phyloP scores from a whole-genome alignment of 345 rosid species.

The Boechera divaricarpa region DNA sequence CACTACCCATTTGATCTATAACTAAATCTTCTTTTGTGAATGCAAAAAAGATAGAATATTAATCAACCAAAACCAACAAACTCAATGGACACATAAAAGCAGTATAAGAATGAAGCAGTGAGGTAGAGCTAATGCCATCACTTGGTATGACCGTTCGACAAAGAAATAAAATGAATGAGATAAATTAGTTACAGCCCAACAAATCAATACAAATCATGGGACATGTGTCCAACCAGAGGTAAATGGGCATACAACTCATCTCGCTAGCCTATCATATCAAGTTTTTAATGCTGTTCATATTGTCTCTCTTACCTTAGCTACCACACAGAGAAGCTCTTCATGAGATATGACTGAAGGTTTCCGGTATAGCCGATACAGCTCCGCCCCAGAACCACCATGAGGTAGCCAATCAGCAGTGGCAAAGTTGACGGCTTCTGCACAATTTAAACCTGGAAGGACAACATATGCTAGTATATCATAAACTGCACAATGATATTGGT shows the following conservation, averaged over 20 bases:
- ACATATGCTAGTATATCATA: slow-evolving; percentile 18
- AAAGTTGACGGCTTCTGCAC: slow-evolving; percentile 98
- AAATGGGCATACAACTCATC: slow-evolving; percentile 8
- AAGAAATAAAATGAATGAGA: too few species aligned
- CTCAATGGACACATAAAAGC: not conserved
- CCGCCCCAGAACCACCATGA: slow-evolving; percentile 83
- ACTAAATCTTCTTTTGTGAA: slow-evolving; percentile 10
- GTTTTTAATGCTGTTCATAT: not conserved
- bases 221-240: not conserved
- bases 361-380: slow-evolving; percentile 78
- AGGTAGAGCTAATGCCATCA: not conserved
- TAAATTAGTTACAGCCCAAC: not conserved
- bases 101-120: not conserved
- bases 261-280: not conserved
- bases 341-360: slow-evolving; percentile 91
- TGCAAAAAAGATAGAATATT: not conserved
- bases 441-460: slow-evolving; percentile 76
- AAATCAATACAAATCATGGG: not conserved
- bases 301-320: slow-evolving; percentile 65
- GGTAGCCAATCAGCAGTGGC: slow-evolving; percentile 99
- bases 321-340: slow-evolving; percentile 97
- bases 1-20: slow-evolving; percentile 5
- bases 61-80: not conserved
- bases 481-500: slow-evolving; percentile 15
- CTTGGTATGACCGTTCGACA: not conserved